Evolutionary conservation across 371 early-diverging fungal species (phyloP).

Genomic region (Catenaria anguillulae): DNA sequence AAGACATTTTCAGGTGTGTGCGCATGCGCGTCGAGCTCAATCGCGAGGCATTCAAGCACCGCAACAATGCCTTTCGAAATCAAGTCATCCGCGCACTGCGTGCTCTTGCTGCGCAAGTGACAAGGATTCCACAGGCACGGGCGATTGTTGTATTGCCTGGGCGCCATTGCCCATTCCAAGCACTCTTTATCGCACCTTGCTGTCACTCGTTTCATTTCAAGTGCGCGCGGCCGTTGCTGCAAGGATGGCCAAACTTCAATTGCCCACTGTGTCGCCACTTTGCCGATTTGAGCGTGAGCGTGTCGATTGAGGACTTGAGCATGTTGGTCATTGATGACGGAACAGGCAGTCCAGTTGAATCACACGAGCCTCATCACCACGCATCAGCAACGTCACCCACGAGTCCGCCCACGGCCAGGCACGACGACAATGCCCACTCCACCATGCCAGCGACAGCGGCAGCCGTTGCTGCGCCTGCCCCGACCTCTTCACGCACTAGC

Average conservation of each 20-base stretch:
- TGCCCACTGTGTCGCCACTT: slow-evolving; percentile 89
- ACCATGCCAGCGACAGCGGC: too few relatives aligned
- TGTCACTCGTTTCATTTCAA: slow-evolving; percentile 91
- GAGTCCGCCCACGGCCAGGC: too few relatives aligned
- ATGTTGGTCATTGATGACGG: background rate
- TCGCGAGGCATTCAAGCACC: slow-evolving; percentile 17
- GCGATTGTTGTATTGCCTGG: slow-evolving; percentile 91
- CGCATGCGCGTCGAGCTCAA: slow-evolving; percentile 67
- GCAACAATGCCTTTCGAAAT: slow-evolving; percentile 1
- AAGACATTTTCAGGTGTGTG: slow-evolving; percentile 63
- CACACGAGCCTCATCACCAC: too few relatives aligned
- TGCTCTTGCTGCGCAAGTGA: background rate
- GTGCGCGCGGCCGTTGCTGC: slow-evolving; percentile 66
- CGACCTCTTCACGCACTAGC: too few relatives aligned
- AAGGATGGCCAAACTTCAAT: slow-evolving; percentile 56
- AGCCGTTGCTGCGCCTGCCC: too few relatives aligned
- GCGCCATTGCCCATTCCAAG: slow-evolving; percentile 79
- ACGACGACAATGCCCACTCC: too few relatives aligned
- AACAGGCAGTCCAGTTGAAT: too few relatives aligned
- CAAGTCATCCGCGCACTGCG: slow-evolving; percentile 4
- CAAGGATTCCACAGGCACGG: slow-evolving; percentile 8
- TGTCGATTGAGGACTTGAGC: slow-evolving; percentile 37
- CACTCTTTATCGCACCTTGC: slow-evolving; percentile 86
- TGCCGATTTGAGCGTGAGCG: slow-evolving; percentile 76
- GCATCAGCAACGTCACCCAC: too few relatives aligned